Conservation (phyloP, 768 basidiomycete genomes). For the Infundibulicybe gibba region DNA sequence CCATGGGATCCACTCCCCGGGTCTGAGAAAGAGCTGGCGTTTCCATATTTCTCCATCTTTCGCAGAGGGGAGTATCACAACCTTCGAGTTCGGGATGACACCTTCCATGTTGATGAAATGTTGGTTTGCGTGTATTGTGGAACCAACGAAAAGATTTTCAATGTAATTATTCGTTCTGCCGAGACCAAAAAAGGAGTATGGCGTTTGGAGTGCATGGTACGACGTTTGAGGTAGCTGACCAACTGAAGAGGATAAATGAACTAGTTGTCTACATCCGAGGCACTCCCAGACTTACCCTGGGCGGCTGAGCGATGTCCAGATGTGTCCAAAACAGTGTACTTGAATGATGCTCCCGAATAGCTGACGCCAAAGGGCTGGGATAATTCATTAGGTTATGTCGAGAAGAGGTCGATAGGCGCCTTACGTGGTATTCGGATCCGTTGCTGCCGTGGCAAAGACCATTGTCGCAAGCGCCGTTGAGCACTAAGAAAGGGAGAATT, state of each 20-base stretch:
- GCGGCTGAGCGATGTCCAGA: slow-evolving; percentile 85
- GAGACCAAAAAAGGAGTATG: slow-evolving; percentile 94
- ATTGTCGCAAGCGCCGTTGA: slow-evolving; percentile 90
- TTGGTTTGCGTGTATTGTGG: slow-evolving; percentile 65
- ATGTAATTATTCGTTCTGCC: slow-evolving; percentile 99
- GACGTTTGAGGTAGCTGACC: slow-evolving; percentile 91
- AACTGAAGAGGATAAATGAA: slow-evolving; percentile 39
- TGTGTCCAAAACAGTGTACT: slow-evolving; percentile 95
- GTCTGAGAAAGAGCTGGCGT: slow-evolving; percentile 84
- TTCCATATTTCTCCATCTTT: slow-evolving; percentile 68
- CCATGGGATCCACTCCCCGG: slow-evolving; percentile 98
- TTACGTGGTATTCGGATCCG: slow-evolving; percentile 71
- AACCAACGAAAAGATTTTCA: slow-evolving; percentile 96
- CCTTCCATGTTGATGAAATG: slow-evolving; percentile 95
- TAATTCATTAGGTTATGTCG: slow-evolving; percentile 1
- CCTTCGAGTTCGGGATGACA: slow-evolving; percentile 94
- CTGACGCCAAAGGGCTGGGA: slow-evolving; percentile 87
- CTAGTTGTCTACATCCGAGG: slow-evolving; percentile 3
- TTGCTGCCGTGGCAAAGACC: slow-evolving; percentile 69
- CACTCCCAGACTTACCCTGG: slow-evolving; percentile 53
- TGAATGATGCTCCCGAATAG: slow-evolving; percentile 93
- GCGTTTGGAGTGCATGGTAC: slow-evolving; percentile 86
- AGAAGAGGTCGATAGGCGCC: slow-evolving; percentile 17
- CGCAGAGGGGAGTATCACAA: slow-evolving; percentile 84
- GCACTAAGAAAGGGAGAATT: slow-evolving; percentile 40